Percentiles rank a stretch among this genome's conserved stretches.
Evolutionary conservation across 164 flowering plant species (phyloP).

Genomic region (Vitis rotundifolia): DNA sequence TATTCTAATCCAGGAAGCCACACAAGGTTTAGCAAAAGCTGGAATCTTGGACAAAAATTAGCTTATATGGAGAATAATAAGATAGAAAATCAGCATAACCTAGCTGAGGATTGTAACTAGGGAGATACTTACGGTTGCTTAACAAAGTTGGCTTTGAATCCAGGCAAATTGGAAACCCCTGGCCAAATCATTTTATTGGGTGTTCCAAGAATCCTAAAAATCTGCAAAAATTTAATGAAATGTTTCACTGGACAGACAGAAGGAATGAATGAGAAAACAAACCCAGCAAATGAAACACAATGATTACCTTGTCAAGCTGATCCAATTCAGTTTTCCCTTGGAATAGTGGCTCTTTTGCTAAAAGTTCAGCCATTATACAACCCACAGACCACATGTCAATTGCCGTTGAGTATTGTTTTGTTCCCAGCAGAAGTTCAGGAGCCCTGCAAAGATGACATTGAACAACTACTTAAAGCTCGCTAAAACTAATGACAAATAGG

Average conservation of each 20-base stretch:
- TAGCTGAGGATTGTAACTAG: neutral
- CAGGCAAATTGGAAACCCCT: constrained; percentile 40
- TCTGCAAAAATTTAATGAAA: constrained; percentile 21
- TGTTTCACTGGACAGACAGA: neutral
- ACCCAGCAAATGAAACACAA: neutral
- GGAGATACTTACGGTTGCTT: constrained; percentile 40
- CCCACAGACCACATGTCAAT: constrained; percentile 93
- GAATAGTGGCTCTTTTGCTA: constrained; percentile 60
- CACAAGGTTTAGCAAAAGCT: too few species aligned
- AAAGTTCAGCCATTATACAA: constrained; percentile 81
- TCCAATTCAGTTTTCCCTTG: constrained; percentile 62
- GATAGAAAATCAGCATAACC: neutral
- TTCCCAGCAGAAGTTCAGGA: constrained; percentile 73
- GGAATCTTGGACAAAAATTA: neutral
- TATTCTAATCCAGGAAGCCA: neutral
- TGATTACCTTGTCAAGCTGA: constrained; percentile 61
- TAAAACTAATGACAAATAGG: neutral
- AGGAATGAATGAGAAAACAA: neutral
- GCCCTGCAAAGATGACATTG: constrained; percentile 46
- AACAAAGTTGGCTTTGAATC: constrained; percentile 37
- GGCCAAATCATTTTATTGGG: constrained; percentile 50
- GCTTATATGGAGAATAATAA: neutral
- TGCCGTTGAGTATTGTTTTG: constrained; percentile 71
- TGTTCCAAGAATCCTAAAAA: constrained; percentile 34
- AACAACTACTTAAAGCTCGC: neutral